Conservation (phyloP, 2,329 filamentous ascomycete genomes). For the Colletotrichum liaoningense region DNA sequence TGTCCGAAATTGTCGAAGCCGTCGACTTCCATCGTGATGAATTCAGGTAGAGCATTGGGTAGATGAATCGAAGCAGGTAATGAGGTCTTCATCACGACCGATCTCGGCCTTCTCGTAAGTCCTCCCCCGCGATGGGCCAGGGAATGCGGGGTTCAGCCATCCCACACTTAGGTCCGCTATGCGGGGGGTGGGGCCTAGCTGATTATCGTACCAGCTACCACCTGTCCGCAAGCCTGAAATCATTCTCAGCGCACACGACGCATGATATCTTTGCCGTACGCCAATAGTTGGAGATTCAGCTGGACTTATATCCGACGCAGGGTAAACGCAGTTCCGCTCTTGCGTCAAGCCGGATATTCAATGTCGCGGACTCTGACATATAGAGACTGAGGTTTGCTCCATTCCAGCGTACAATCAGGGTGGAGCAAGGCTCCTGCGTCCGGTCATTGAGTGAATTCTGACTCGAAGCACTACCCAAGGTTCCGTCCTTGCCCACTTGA, state of each 20-base stretch:
- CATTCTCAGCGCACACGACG: neutral
- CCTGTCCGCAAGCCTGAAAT: neutral
- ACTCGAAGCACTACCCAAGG: neutral
- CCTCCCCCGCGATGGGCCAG: neutral
- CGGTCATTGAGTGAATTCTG: neutral
- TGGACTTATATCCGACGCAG: neutral
- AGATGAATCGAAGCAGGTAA: too few relatives aligned
- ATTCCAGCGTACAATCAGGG: neutral
- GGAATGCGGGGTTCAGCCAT: neutral
- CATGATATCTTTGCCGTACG: neutral
- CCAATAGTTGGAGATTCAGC: neutral
- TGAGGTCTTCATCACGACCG: too few relatives aligned
- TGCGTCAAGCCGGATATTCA: neutral
- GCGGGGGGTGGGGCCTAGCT: neutral
- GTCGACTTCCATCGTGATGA: too few relatives aligned
- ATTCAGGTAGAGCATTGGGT: too few relatives aligned
- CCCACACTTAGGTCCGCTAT: neutral
- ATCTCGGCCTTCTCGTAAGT: neutral
- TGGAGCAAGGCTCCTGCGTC: neutral
- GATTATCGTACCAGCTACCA: neutral
- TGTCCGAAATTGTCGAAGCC: too few relatives aligned
- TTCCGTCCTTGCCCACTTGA: neutral
- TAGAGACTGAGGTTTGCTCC: neutral
- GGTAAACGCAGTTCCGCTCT: neutral
- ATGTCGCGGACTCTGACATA: neutral